Evolutionary conservation across 2,329 filamentous ascomycete species (phyloP).

Genomic region (Fusarium mundagurra): DNA sequence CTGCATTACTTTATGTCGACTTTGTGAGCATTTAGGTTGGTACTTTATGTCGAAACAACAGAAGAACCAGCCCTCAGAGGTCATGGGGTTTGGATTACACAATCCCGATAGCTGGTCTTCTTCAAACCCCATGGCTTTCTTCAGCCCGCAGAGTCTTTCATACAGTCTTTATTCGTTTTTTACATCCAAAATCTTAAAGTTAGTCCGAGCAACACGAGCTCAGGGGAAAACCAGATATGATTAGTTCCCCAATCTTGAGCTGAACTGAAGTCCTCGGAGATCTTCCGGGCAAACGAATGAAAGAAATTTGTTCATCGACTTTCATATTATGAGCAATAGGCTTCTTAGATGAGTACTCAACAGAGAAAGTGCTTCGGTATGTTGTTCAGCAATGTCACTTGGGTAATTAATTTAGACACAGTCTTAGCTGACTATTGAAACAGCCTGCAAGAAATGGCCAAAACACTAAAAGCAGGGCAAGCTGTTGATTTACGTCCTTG

Average conservation of each 20-base stretch:
- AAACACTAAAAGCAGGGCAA: slow-evolving; percentile 19
- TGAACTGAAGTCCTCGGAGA: background rate
- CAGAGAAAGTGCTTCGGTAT: background rate
- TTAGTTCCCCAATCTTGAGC: background rate
- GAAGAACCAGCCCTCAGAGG: too few species aligned
- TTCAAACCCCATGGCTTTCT: too few species aligned
- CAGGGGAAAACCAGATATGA: background rate
- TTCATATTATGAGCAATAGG: background rate
- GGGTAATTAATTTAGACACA: slow-evolving; percentile 21
- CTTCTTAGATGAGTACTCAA: background rate
- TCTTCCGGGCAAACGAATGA: background rate
- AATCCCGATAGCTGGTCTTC: too few species aligned
- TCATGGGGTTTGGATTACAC: too few species aligned
- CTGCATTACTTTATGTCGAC: background rate
- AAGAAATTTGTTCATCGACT: background rate
- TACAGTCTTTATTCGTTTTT: too few species aligned
- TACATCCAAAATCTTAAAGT: too few species aligned
- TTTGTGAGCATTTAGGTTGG: background rate
- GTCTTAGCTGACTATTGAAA: background rate
- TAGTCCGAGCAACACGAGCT: too few species aligned
- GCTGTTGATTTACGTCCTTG: background rate
- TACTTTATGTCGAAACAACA: too few species aligned
- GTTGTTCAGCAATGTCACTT: background rate
- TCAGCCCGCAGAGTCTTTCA: too few species aligned
- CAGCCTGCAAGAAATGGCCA: slow-evolving; percentile 29